These are phyloP conservation scores for Aspergillus fijiensis DNA, from an alignment of 2,329 filamentous ascomycete genomes.

Conservation along the genomic window DNA sequence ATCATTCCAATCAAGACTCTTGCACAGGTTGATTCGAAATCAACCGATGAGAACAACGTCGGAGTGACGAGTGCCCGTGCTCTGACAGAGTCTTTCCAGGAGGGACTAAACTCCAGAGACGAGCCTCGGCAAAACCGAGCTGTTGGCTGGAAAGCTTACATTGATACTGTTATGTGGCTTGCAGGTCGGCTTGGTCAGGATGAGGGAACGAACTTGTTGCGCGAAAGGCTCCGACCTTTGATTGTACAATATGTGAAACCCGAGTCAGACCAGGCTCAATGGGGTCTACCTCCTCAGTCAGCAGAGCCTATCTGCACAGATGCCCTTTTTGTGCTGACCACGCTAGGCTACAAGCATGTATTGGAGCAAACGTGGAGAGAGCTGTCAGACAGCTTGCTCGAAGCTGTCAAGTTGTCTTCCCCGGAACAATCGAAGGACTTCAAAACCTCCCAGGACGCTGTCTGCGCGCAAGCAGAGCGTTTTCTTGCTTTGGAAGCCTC, in stretches of 20 bases:
- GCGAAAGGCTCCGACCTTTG: conserved; percentile 53
- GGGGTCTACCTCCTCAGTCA: conserved; percentile 49
- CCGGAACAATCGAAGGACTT: conserved; percentile 81
- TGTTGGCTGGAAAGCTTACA: conserved; percentile 73
- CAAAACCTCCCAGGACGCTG: conserved; percentile 66
- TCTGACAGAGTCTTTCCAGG: conserved; percentile 66
- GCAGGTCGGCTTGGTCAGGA: conserved; percentile 49
- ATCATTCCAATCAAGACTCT: conserved; percentile 54
- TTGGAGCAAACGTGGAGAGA: conserved; percentile 62
- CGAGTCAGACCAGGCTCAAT: conserved; percentile 46
- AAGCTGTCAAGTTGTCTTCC: conserved; percentile 69
- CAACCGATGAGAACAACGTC: conserved; percentile 22
- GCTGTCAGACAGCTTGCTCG: conserved; percentile 62
- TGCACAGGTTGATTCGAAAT: conserved; percentile 26
- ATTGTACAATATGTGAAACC: conserved; percentile 55
- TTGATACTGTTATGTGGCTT: conserved; percentile 61
- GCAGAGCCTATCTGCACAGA: conserved; percentile 40
- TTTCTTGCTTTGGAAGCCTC: conserved; percentile 61
- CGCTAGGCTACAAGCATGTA: conserved; percentile 47
- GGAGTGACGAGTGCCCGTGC: conserved; percentile 55
- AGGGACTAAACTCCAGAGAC: conserved; percentile 70
- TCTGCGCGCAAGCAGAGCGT: conserved; percentile 65
- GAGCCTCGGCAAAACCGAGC: conserved; percentile 69
- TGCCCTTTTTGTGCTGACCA: conserved; percentile 39
- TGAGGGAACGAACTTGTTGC: conserved; percentile 47